These are phyloP conservation scores for Yamadazyma olivae DNA, from an alignment of 805 yeast genomes.

Conservation along the genomic window DNA sequence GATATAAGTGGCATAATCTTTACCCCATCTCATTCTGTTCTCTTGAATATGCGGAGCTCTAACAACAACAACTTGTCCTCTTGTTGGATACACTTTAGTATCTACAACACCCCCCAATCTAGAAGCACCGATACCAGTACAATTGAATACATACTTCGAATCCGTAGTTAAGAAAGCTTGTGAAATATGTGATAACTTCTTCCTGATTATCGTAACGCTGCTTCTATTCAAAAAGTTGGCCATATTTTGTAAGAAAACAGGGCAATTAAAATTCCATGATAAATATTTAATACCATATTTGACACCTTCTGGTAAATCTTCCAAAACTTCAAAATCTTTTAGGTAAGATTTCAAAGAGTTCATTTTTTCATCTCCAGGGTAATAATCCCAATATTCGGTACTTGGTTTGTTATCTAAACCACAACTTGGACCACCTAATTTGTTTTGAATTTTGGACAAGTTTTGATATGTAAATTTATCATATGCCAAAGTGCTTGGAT, in stretches of 20 bases:
- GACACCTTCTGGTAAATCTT: conserved; percentile 49
- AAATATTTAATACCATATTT: conserved; percentile 53
- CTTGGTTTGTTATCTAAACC: conserved; percentile 58
- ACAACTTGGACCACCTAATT: conserved; percentile 16
- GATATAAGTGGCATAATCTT: conserved; percentile 53
- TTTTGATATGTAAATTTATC: conserved; percentile 55
- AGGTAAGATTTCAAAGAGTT: conserved; percentile 47
- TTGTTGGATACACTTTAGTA: conserved; percentile 58
- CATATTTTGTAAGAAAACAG: conserved; percentile 52
- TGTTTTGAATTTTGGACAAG: conserved; percentile 18
- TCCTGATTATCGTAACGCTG: conserved; percentile 53
- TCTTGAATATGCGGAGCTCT: conserved; percentile 65
- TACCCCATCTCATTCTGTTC: conserved; percentile 60
- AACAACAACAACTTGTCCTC: conserved; percentile 78
- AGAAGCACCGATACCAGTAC: conserved; percentile 72
- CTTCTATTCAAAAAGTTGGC: conserved; percentile 36
- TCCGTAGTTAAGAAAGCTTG: conserved; percentile 44
- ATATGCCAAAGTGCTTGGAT: conserved; percentile 30
- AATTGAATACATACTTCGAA: conserved; percentile 60
- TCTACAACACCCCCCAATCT: conserved; percentile 66
- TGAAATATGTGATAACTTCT: conserved; percentile 48
- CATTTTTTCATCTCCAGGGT: conserved; percentile 46
- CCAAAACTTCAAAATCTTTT: conserved; percentile 20
- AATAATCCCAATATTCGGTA: conserved; percentile 56
- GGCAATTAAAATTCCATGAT: conserved; percentile 74